Percentiles rank a stretch among this genome's conserved stretches.
These are phyloP conservation scores for Wallacemonas collosoma DNA, from an alignment of 208 protist genomes.

Conservation along the genomic window DNA sequence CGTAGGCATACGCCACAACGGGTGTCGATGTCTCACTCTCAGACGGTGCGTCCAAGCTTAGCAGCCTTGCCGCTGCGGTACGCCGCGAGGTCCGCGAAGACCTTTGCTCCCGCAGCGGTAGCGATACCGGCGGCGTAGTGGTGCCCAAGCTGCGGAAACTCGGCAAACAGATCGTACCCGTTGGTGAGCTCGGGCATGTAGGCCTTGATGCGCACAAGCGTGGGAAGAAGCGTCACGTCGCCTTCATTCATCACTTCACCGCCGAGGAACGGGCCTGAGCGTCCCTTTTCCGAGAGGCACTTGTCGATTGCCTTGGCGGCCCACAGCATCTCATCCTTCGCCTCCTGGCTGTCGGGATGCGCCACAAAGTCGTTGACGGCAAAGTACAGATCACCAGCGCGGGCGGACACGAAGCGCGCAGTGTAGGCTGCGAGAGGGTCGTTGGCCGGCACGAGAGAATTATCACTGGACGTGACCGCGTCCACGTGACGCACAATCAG, in stretches of 20 bases:
- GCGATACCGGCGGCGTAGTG: constrained; percentile 46
- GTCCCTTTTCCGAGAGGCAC: constrained; percentile 41
- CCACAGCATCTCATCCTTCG: constrained; percentile 51
- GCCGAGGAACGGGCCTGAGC: constrained; percentile 69
- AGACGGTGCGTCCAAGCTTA: constrained; percentile 13
- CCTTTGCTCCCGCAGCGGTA: constrained; percentile 32
- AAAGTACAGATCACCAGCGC: constrained; percentile 35
- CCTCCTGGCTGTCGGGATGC: constrained; percentile 27
- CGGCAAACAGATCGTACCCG: constrained; percentile 51
- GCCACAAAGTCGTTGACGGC: constrained; percentile 21
- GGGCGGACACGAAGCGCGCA: constrained; percentile 42
- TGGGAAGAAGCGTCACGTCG: constrained; percentile 64
- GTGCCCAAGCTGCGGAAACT: constrained; percentile 46
- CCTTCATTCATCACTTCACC: constrained; percentile 52
- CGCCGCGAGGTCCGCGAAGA: constrained; percentile 35
- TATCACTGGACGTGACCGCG: constrained; percentile 16
- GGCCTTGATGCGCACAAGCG: constrained; percentile 54
- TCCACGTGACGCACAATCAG: constrained; percentile 72
- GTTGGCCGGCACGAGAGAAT: constrained; percentile 37
- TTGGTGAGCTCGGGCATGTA: constrained; percentile 39
- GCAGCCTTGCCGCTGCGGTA: constrained; percentile 32
- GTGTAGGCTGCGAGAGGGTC: constrained; percentile 55
- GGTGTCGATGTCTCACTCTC: background rate
- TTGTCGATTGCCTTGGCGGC: constrained; percentile 51
- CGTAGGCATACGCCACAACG: too few relatives aligned